Percentiles rank a stretch among this genome's conserved stretches.
Evolutionary conservation across 2,329 filamentous ascomycete species (phyloP).

Genomic region (Talaromyces sp.): DNA sequence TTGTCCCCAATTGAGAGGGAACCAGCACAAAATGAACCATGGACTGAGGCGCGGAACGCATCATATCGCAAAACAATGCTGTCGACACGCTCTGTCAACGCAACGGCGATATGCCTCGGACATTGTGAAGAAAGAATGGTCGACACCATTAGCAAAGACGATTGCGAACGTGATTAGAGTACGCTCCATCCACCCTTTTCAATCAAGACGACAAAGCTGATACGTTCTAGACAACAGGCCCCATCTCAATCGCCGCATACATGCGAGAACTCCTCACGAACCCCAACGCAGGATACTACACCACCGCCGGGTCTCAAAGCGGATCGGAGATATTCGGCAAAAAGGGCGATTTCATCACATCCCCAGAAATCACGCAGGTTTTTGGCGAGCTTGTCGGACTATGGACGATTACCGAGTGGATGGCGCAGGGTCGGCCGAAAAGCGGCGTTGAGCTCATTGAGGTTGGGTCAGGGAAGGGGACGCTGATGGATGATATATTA

Average conservation of each 20-base stretch:
- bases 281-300: constrained; percentile 90
- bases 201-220: background rate
- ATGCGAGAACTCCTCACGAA: constrained; percentile 98
- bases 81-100: background rate
- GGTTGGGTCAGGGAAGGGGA: constrained; percentile 88
- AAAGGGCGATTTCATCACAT: constrained; percentile 93
- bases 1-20: background rate
- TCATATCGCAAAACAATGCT: constrained; percentile 8
- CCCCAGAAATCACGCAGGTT: constrained; percentile 93
- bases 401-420: constrained; percentile 96
- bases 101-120: constrained; percentile 28
- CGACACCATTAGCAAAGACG: constrained; percentile 83
- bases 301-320: constrained; percentile 65
- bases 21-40: constrained; percentile 22
- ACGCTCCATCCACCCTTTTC: no score
- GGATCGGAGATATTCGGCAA: constrained; percentile 84
- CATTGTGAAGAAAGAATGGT: constrained; percentile 63
- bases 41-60: constrained; percentile 21
- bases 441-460: constrained; percentile 84
- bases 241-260: constrained; percentile 84
- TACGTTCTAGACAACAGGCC: constrained; percentile 68
- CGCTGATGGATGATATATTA: constrained; percentile 94
- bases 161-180: constrained; percentile 79
- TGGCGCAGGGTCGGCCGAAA: constrained; percentile 73
- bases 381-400: constrained; percentile 93